phyloP scores from a whole-genome alignment of 169 alveolate genomes.

The Babesia ovata region DNA sequence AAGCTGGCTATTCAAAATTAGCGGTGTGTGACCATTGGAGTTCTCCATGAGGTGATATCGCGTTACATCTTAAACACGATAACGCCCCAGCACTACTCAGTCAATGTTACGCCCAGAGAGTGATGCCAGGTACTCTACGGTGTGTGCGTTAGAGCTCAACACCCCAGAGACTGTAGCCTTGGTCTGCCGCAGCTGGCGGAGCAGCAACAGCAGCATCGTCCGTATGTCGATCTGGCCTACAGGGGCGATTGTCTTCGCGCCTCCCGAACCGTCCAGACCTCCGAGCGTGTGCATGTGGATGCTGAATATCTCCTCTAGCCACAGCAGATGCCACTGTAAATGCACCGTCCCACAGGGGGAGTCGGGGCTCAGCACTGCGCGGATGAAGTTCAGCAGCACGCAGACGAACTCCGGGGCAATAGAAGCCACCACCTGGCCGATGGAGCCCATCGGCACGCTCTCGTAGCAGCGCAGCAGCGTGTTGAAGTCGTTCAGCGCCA shows the following conservation, averaged over 20 bases:
- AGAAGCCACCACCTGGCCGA: constrained; percentile 48
- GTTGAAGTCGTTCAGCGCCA: constrained; percentile 81
- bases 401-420: constrained; percentile 48
- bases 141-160: constrained; percentile 54
- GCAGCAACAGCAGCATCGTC: constrained; percentile 62
- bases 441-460: constrained; percentile 68
- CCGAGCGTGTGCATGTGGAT: constrained; percentile 51
- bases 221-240: constrained; percentile 46
- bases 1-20: too few species aligned
- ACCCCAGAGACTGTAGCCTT: constrained; percentile 62
- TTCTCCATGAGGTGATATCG: too few species aligned
- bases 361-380: constrained; percentile 51
- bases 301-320: constrained; percentile 58
- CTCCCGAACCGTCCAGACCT: constrained; percentile 3
- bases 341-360: constrained; percentile 63
- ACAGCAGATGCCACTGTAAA: constrained; percentile 55
- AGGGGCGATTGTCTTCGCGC: not conserved
- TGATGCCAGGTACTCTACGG: constrained; percentile 35
- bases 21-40: too few species aligned
- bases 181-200: constrained; percentile 60
- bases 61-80: too few species aligned
- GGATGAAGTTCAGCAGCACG: constrained; percentile 55
- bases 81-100: not conserved
- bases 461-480: constrained; percentile 73
- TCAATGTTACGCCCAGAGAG: not conserved